Evolutionary conservation across 139 green algal species (phyloP).

Genomic region (Chlorella sp.): DNA sequence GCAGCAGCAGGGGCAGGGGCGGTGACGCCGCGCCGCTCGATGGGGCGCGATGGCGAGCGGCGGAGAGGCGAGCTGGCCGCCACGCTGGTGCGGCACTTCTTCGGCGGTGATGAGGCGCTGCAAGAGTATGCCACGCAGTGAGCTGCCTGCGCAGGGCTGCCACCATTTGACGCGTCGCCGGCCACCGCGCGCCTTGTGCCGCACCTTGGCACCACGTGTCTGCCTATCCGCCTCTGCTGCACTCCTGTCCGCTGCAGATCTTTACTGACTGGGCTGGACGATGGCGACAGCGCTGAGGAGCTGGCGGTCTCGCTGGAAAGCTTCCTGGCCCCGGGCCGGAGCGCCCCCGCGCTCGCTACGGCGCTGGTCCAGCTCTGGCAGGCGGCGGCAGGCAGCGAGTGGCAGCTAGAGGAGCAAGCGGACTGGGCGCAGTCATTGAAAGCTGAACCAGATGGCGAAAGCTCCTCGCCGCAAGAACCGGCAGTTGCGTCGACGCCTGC

Average conservation of each 20-base stretch:
- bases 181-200: too few species aligned
- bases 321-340: not conserved
- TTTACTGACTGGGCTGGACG: not conserved
- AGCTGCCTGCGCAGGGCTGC: not conserved
- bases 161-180: too few species aligned
- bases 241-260: not conserved
- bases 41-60: not conserved
- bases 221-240: not conserved
- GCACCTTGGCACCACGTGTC: not conserved
- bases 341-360: not conserved
- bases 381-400: not conserved
- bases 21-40: too few species aligned
- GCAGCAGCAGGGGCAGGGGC: not conserved
- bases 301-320: not conserved
- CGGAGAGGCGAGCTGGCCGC: not conserved
- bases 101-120: slow-evolving; percentile 2
- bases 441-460: too few species aligned
- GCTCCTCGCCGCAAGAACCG: too few species aligned
- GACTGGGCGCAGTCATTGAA: too few species aligned
- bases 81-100: not conserved
- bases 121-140: slow-evolving; percentile 19
- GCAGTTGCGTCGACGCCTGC: too few species aligned
- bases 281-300: not conserved
- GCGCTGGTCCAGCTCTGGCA: not conserved
- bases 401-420: not conserved